Base-by-base conservation (phyloP, 2,329 filamentous ascomycete genomes). In the Fusarium ambrosium region DNA sequence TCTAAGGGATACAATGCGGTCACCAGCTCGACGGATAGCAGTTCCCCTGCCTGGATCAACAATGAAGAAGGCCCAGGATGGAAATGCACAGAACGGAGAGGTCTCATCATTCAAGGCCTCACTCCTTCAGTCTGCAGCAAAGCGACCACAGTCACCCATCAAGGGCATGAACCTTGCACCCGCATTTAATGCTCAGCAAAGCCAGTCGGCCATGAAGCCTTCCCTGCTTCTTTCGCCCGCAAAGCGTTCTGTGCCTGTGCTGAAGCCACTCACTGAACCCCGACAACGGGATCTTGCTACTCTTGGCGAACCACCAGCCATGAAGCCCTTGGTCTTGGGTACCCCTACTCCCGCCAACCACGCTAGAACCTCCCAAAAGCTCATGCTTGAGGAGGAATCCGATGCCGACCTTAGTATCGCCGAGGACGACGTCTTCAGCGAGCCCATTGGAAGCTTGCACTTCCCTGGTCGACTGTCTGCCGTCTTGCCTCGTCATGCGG, bases 1-100 rank as follows among this genome's bases (percentile, higher is more conserved):
- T 0, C 85, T 83, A 73, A 91, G 88, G 76, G 89, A 90, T 27
- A 81, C 86, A 0, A 82, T 91, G 79, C 89, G 86, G 71, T 89
- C 88, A 2, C 89, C 90, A 0, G 87, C 90, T 1, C 90, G 89
- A 78, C 80, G 81, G 36, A 82, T 83, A 14, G 66, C 77, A 22
- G 64, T 81, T 53, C 68, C 78, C 16, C 72, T 84, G 8, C 82
- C 81, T 13, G 80, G 79, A 8, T 82, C 84, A n/a, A 74, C 79
- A 58, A 66, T 83, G 67, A 83, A 82, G 60, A 64, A 78, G 6
- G 20, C 67, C 2, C 67, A 65, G n/a, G 62, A 70, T 18, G 43
- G 43, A 11, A 62, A 60, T 1, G 69, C 73, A 1, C 68, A 76
- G n/a, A 29, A 66, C 11, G 76, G 55, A 36, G 76, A 77, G 8